Base-by-base conservation (phyloP, 352 stramenopile genomes). In the Phytophthora crassamura region DNA sequence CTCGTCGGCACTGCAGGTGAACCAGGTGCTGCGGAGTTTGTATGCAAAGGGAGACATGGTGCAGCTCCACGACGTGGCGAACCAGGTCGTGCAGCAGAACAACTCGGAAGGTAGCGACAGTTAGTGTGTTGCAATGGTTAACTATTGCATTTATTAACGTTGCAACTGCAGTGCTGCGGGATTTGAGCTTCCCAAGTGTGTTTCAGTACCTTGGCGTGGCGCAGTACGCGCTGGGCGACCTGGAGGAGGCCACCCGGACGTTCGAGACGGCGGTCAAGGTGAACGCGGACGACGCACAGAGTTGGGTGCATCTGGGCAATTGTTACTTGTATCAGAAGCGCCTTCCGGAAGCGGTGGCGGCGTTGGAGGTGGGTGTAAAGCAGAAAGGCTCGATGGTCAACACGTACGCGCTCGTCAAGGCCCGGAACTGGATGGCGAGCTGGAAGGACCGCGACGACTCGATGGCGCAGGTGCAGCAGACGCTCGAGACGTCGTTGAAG, bases 171-270 rank as follows among this genome's bases (percentile, higher is more conserved):
- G 77, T 74, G 12, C 32, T 74, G 20, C 38, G 39, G 35, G 78
- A 82, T 39, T 34, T 71, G 35, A 48, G 49, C 14, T 74, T 74
- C 59, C 75, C 80, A 5, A 91, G 69, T 32, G 77, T 78, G 41
- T 91, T 82, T 49, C 71, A 94, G 64, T 91, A 82, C 55, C 64
- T 95, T 4, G 86, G 83, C 15, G 67, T 89, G 12, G 80, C 83
- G 14, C 80, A 91, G 45, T 91, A 93, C 52, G 59, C 76, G n/a
- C 73, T 93, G 16, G 86, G 85, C 0, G 64, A 91, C 30, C 56
- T 94, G 28, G 49, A 71, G 22, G 72, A 82, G 14, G 86, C 86
- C 0, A 81, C 74, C n/a, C 59, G 59, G 9, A 87, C 84, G 11
- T 95, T 95, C 38, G 65, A 87, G 33, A 35, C 47, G 5, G 83